phyloP scores from a whole-genome alignment of 176 grass and related monocot genomes.

The Aegilops bicornis region DNA sequence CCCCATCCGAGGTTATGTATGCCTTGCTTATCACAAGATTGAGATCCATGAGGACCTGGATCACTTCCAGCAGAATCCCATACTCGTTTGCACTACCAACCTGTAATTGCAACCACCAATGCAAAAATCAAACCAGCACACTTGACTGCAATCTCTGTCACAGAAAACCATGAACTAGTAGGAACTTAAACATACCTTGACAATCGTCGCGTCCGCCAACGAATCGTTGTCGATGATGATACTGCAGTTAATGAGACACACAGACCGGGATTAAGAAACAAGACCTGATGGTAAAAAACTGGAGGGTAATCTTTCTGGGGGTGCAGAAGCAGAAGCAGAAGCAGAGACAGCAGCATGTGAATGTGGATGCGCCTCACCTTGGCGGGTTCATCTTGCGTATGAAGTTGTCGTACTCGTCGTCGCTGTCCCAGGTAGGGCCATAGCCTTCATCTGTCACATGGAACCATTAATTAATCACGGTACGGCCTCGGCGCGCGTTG shows the following conservation, averaged over 20 bases:
- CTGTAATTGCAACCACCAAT: constrained; percentile 25
- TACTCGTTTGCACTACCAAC: constrained; percentile 75
- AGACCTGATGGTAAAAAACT: not conserved
- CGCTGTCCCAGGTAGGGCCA: constrained; percentile 67
- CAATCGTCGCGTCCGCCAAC: constrained; percentile 52
- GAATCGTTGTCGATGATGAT: constrained; percentile 71
- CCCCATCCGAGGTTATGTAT: constrained; percentile 74
- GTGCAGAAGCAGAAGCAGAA: too few species aligned
- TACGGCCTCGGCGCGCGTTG: not conserved
- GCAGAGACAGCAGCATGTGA: not conserved
- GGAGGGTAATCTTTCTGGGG: not conserved
- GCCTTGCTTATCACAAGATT: constrained; percentile 77
- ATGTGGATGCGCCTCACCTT: constrained; percentile 40
- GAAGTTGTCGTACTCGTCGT: constrained; percentile 87
- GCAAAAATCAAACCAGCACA: not conserved
- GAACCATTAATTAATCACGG: constrained; percentile 26
- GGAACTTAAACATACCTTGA: constrained; percentile 50
- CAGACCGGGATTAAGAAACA: not conserved
- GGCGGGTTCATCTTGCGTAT: constrained; percentile 90
- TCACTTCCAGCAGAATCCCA: constrained; percentile 74
- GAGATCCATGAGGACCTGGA: constrained; percentile 79
- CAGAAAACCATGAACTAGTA: not conserved
- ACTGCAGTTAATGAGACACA: constrained; percentile 37
- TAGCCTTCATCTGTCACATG: constrained; percentile 68
- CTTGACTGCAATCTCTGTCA: not conserved